Percentiles rank a stretch among this genome's conserved stretches.
Conservation (phyloP, 2,329 filamentous ascomycete species). For the Pseudogymnoascus destructans region DNA sequence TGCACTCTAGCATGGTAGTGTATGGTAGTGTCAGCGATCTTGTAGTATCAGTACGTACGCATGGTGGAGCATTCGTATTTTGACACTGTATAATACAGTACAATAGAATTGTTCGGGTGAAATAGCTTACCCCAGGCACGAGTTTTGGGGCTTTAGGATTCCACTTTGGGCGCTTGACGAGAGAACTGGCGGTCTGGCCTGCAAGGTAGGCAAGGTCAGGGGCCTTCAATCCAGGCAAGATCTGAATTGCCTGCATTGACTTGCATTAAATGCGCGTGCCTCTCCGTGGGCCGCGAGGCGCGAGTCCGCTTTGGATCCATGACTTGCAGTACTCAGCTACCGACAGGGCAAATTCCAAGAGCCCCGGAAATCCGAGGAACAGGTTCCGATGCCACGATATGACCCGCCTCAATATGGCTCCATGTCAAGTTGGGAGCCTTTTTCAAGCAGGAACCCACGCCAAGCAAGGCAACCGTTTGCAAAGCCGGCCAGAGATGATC, state of each 20-base stretch:
- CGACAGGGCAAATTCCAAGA: neutral
- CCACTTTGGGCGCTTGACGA: slow-evolving; percentile 11
- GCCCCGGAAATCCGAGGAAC: neutral
- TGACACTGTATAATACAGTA: neutral
- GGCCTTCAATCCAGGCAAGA: slow-evolving; percentile 17
- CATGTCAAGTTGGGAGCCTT: neutral
- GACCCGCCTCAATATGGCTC: neutral
- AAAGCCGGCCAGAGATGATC: neutral
- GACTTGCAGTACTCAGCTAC: neutral
- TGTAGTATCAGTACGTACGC: neutral
- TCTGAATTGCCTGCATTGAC: slow-evolving; percentile 9
- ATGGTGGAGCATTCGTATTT: slow-evolving; percentile 3
- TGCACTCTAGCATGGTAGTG: slow-evolving; percentile 3
- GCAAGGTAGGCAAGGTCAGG: slow-evolving; percentile 17
- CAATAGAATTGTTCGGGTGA: slow-evolving; percentile 1
- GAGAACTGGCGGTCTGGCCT: slow-evolving; percentile 27
- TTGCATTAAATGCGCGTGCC: slow-evolving; percentile 2
- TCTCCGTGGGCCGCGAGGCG: slow-evolving; percentile 1
- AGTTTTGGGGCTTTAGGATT: neutral
- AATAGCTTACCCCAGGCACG: neutral
- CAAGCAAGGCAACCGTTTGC: slow-evolving; percentile 7
- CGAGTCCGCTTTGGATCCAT: slow-evolving; percentile 1
- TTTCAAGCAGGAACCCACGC: slow-evolving; percentile 8
- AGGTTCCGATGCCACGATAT: neutral
- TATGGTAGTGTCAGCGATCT: neutral